Conservation (phyloP, 208 protist genomes). For the Crithidia expoeki region DNA sequence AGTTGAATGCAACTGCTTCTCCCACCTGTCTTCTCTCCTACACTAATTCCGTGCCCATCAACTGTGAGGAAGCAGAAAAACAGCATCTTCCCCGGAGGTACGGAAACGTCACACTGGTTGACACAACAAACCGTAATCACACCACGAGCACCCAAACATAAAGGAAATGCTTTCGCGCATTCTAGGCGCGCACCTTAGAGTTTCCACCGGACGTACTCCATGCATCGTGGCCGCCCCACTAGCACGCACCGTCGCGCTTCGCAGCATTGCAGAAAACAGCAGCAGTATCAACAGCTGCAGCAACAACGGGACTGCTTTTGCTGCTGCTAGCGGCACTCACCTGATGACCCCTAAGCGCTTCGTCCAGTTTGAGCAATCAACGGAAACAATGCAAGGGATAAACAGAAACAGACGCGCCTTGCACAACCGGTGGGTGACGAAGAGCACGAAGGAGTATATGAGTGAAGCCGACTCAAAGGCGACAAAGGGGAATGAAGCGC, state of each 20-base stretch:
- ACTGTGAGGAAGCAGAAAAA: too few relatives aligned
- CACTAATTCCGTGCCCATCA: too few relatives aligned
- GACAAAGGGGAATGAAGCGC: slow-evolving; percentile 14
- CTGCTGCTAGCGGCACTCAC: not conserved
- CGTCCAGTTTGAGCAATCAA: slow-evolving; percentile 81
- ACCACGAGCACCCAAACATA: not conserved
- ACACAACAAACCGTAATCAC: not conserved
- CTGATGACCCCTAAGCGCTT: slow-evolving; percentile 25
- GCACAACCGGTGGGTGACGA: slow-evolving; percentile 72
- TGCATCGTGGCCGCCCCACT: not conserved
- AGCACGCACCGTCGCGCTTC: not conserved
- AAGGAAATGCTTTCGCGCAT: slow-evolving; percentile 32
- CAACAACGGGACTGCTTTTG: not conserved
- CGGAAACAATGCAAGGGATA: slow-evolving; percentile 65
- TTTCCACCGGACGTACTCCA: not conserved
- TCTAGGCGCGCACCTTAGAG: slow-evolving; percentile 1
- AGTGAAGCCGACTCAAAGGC: slow-evolving; percentile 62
- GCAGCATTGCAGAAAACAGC: not conserved
- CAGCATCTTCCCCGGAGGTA: not conserved
- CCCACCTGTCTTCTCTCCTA: not conserved
- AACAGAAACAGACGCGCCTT: slow-evolving; percentile 56
- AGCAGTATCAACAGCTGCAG: not conserved
- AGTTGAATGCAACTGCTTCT: too few relatives aligned
- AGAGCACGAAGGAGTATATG: slow-evolving; percentile 91
- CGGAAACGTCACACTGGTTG: not conserved